Evolutionary conservation across 2,329 filamentous ascomycete genomes (phyloP).

Genomic region (Penicillium sp.): DNA sequence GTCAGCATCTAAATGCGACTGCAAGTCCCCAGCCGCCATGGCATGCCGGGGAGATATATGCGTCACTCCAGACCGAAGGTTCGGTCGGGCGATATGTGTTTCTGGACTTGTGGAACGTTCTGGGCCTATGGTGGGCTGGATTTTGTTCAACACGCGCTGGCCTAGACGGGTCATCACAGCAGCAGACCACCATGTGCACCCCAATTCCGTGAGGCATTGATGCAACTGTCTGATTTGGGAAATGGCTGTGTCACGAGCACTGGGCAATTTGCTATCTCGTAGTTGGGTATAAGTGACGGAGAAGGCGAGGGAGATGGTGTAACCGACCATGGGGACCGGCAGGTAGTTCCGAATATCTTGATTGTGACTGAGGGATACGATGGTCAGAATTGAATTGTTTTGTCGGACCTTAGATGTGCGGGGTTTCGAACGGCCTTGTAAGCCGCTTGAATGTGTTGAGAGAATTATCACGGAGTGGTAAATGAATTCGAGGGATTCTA

Average conservation of each 20-base stretch:
- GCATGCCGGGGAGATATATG: neutral
- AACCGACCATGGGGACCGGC: slow-evolving; percentile 17
- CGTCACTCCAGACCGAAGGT: neutral
- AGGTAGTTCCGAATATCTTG: neutral
- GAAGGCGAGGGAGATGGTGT: slow-evolving; percentile 17
- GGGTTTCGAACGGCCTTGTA: slow-evolving; percentile 11
- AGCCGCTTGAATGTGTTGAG: slow-evolving; percentile 11
- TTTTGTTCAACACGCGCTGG: slow-evolving; percentile 10
- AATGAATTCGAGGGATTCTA: slow-evolving; percentile 13
- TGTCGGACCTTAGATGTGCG: slow-evolving; percentile 8
- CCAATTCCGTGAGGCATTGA: slow-evolving; percentile 8
- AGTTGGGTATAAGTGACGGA: slow-evolving; percentile 18
- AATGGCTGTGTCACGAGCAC: slow-evolving; percentile 10
- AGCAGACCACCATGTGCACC: slow-evolving; percentile 17
- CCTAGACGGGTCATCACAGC: slow-evolving; percentile 16
- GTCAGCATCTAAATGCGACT: neutral
- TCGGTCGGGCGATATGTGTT: slow-evolving; percentile 1
- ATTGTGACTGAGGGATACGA: slow-evolving; percentile 6
- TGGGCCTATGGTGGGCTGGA: slow-evolving; percentile 6
- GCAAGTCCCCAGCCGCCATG: neutral
- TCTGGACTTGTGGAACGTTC: slow-evolving; percentile 4
- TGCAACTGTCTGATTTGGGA: slow-evolving; percentile 11
- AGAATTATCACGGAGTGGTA: slow-evolving; percentile 17
- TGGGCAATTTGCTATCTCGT: slow-evolving; percentile 13
- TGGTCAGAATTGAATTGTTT: slow-evolving; percentile 1